phyloP scores from a whole-genome alignment of 2,329 filamentous ascomycete species.

The Colletotrichum phormii region DNA sequence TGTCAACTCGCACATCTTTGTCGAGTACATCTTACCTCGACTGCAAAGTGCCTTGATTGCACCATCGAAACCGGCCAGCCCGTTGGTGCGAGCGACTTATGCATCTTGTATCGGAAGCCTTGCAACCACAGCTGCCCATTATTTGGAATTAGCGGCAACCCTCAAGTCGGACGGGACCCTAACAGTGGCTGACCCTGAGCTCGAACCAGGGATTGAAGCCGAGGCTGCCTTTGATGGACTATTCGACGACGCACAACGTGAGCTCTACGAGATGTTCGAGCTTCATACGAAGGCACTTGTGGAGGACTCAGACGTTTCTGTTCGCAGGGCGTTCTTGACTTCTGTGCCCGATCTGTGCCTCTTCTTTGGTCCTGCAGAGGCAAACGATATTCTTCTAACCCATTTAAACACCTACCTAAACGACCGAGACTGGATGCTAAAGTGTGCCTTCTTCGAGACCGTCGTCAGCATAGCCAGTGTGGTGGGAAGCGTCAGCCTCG shows the following conservation, averaged over 20 bases:
- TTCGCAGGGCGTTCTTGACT: constrained; percentile 89
- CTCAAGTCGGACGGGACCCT: constrained; percentile 86
- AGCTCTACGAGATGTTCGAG: constrained; percentile 87
- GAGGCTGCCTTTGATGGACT: constrained; percentile 82
- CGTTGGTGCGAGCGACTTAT: constrained; percentile 88
- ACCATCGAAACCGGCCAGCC: constrained; percentile 64
- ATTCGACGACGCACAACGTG: constrained; percentile 87
- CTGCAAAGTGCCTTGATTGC: constrained; percentile 67
- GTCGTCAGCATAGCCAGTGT: constrained; percentile 94
- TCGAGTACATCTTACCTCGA: constrained; percentile 75
- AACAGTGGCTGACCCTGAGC: constrained; percentile 80
- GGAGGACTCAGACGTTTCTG: constrained; percentile 86
- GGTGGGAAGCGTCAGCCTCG: constrained; percentile 87
- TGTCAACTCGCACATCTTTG: constrained; percentile 76
- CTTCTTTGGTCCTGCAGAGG: constrained; percentile 92
- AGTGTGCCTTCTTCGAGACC: constrained; percentile 95
- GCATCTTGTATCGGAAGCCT: constrained; percentile 91
- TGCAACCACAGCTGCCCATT: constrained; percentile 84
- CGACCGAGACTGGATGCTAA: constrained; percentile 94
- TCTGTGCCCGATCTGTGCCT: constrained; percentile 94
- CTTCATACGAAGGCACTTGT: constrained; percentile 89
- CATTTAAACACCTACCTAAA: constrained; percentile 98
- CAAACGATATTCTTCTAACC: constrained; percentile 95
- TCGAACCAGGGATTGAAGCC: constrained; percentile 76
- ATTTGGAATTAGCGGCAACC: constrained; percentile 91